Base-by-base conservation (phyloP, 176 grass and related monocot species). In the Calamus simplicifolius region DNA sequence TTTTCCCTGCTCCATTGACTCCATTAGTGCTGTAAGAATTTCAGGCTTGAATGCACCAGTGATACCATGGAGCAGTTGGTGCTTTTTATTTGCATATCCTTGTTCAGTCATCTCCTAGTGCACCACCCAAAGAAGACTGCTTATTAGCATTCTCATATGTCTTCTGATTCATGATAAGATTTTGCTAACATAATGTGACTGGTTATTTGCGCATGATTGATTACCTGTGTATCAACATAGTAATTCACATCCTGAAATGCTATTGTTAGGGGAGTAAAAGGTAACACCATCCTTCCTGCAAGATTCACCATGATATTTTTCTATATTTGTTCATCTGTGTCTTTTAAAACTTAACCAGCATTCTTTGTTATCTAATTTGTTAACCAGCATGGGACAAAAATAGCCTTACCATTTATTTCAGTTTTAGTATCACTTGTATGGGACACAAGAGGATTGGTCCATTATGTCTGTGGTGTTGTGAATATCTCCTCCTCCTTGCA, bases 241-340 rank as follows among this genome's bases (percentile, higher is more conserved):
- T 95, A 95, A 65, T 84, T 95, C 53, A 95, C 76, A 65, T 95
- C 70, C 19, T 79, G 66, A 66, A 89, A 89, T 53, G 80, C 73
- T 70, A 95, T 65, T 63, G 67, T 76, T 51, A 95, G 73, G 14
- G 89, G 82, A 70, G 70, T 89, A 70, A 89, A 85, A 72, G 85
- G 89, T 54, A 95, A 73, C 56, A 78, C 85, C 76, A 92, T 83
- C 64, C 74, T 92, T 31, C 75, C 88, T 92, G 73, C 50, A 55
- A 61, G 63, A 64, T 12, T 54, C 29, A 18, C 13, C 49, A 57
- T 35, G 16, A 4, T 15, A 6, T 30, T 6, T 61, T 35, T 31
- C 27, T 16, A 31, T 23, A 23, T 23, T 23, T 23, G 21, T 23
- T 23, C 21, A 23, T 23, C 21, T 23, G 0, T 23, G 21, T 23